phyloP scores from a whole-genome alignment of 306 rosid genomes.

The Prinsepia uniflora region DNA sequence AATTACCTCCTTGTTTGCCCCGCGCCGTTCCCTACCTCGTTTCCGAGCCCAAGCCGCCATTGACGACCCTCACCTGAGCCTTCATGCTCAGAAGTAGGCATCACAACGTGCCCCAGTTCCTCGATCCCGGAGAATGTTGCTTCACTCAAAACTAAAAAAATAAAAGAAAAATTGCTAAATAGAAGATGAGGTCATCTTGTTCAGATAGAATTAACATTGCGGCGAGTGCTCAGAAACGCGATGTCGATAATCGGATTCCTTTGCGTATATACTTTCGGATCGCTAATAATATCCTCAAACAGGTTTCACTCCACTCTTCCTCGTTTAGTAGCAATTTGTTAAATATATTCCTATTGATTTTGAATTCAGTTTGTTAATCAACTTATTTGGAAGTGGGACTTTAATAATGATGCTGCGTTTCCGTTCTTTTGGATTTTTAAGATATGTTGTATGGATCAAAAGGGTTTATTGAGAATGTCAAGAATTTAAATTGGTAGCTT shows the following conservation, averaged over 20 bases:
- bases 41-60: slow-evolving; percentile 34
- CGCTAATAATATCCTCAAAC: slow-evolving; percentile 81
- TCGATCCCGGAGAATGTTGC: slow-evolving; percentile 22
- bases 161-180: slow-evolving; percentile 10
- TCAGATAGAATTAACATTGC: slow-evolving; percentile 63
- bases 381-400: background rate
- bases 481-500: background rate
- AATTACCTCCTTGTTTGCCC: slow-evolving; percentile 28
- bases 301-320: slow-evolving; percentile 43
- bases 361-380: background rate
- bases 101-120: slow-evolving; percentile 5
- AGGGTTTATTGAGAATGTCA: background rate
- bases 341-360: background rate
- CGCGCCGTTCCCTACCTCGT: slow-evolving; percentile 1
- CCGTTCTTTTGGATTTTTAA: background rate
- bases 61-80: slow-evolving; percentile 27
- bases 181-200: slow-evolving; percentile 52
- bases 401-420: background rate
- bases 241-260: slow-evolving; percentile 72
- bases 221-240: slow-evolving; percentile 60
- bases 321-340: background rate
- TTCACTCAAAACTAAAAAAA: slow-evolving; percentile 17
- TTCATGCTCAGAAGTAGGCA: slow-evolving; percentile 9
- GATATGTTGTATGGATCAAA: background rate
- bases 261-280: slow-evolving; percentile 75